phyloP scores from a whole-genome alignment of 768 basidiomycete genomes.

The Fomitopsis serialis region DNA sequence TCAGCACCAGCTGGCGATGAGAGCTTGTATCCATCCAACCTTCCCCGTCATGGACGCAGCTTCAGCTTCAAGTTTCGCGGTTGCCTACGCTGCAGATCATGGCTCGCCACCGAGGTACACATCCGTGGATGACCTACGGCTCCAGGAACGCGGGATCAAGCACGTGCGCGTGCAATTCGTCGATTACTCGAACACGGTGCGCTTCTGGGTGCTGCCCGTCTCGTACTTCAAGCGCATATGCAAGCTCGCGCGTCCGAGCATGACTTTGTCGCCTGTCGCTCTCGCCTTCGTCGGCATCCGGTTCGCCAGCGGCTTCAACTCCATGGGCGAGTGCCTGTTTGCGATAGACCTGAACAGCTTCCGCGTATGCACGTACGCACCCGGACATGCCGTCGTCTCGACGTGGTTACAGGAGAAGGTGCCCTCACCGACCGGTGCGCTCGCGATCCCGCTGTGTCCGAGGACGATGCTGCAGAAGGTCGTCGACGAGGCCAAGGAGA shows the following conservation, averaged over 20 bases:
- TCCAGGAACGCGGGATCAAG: constrained; percentile 14
- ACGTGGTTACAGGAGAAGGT: constrained; percentile 64
- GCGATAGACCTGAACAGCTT: constrained; percentile 51
- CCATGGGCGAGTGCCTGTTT: constrained; percentile 52
- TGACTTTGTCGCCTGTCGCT: constrained; percentile 38
- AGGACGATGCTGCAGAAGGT: constrained; percentile 48
- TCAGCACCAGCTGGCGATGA: too few relatives aligned
- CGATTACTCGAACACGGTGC: constrained; percentile 52
- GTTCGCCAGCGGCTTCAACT: constrained; percentile 42
- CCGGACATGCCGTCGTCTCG: constrained; percentile 55
- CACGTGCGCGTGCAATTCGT: constrained; percentile 45
- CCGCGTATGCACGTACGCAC: constrained; percentile 49
- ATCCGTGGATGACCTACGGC: constrained; percentile 15
- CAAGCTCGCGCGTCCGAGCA: constrained; percentile 44
- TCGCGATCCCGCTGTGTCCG: constrained; percentile 55
- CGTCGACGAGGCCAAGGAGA: constrained; percentile 23
- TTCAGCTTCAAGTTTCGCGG: not conserved
- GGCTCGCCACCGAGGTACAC: not conserved
- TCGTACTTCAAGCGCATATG: constrained; percentile 51
- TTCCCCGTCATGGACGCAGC: too few relatives aligned
- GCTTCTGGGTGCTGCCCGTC: constrained; percentile 55
- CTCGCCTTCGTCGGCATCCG: constrained; percentile 47
- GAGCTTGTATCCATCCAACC: too few relatives aligned
- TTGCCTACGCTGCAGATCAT: not conserved
- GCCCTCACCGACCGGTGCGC: constrained; percentile 28